A percentile compares a stretch with the other conserved stretches of the same genome.
Conservation (phyloP, 805 yeast species). For the Hanseniaspora lachancei region DNA sequence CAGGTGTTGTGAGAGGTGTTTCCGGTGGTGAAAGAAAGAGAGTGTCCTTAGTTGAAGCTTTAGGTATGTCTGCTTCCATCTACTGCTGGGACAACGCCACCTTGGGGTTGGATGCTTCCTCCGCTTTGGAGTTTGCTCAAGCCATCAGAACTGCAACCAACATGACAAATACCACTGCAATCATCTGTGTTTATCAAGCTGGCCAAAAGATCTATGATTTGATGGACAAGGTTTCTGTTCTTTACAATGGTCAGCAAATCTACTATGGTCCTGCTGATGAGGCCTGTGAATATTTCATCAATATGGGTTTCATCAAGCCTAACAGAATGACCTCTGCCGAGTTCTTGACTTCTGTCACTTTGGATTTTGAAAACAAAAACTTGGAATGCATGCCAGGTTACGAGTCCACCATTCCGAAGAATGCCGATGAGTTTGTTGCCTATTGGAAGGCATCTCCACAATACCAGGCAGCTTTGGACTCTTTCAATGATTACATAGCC, state of each 20-base stretch:
- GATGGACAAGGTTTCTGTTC: constrained; percentile 48
- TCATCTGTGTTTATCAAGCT: constrained; percentile 58
- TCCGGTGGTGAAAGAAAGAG: constrained; percentile 66
- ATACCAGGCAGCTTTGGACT: constrained; percentile 29
- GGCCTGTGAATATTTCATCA: constrained; percentile 44
- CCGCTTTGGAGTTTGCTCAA: constrained; percentile 52
- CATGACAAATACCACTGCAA: constrained; percentile 40
- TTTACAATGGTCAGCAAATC: constrained; percentile 50
- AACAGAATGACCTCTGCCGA: constrained; percentile 58
- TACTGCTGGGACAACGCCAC: constrained; percentile 61
- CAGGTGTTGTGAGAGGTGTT: constrained; percentile 57
- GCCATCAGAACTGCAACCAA: constrained; percentile 49
- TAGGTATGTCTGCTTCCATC: constrained; percentile 39
- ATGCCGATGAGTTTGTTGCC: constrained; percentile 45
- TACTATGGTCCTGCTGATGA: constrained; percentile 42
- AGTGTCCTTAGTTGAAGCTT: constrained; percentile 56
- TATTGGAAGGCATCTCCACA: constrained; percentile 48
- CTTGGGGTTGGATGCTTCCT: constrained; percentile 60
- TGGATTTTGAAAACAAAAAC: constrained; percentile 49
- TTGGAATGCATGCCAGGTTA: constrained; percentile 34
- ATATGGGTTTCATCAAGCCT: constrained; percentile 52
- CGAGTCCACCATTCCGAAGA: constrained; percentile 40
- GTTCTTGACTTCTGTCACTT: constrained; percentile 52
- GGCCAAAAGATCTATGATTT: constrained; percentile 49
- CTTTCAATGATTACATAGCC: constrained; percentile 31